Base-by-base conservation (phyloP, 805 yeast species). In the Candida hispaniensis region DNA sequence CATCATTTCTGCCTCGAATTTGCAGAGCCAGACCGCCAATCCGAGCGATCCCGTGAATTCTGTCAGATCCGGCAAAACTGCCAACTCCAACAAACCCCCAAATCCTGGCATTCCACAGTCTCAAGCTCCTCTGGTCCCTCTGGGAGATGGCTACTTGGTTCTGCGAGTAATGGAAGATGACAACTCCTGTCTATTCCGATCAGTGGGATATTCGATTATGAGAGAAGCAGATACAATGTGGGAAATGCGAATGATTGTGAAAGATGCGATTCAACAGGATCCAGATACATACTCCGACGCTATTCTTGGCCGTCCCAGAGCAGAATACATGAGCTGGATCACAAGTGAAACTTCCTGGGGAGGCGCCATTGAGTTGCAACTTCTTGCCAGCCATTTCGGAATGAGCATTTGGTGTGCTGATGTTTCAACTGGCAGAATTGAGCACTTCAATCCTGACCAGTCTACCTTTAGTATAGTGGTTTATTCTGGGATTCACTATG, bases 401-500 rank as follows among this genome's bases (percentile, higher is more conserved):
- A 54, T 75, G 5, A 60, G 67, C 3, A 72, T 79, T 25, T 59
- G 65, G 36, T 72, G 82, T 7, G 50, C 76, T 17, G 91, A 79
- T 47, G 71, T 79, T 14, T 76, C 72, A 45, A 72, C 71, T 40
- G 70, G 71, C 5, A 60, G 71, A 15, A 52, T 67, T 21, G 78
- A 77, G 44, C 58, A 59, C 19, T 79, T 78, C 52, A 62, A 61
- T 29, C 66, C 66, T 21, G 65, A 56, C n/a, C 41, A 49, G 45
- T 40, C 44, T n/a, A 44, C 47, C 14, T 74, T 67, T 47, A 64
- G 74, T n/a, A 55, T 70, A 10, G 56, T 79, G 13, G 54, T 75
- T 7, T 79, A 78, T 48, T 66, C 69, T 23, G 91, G 91, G 0
- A 68, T 79, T 30, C 93, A 79, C 55, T 79, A 78, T 51, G 91